A percentile compares a stretch with the other conserved stretches of the same genome.
Conservation (phyloP, 768 basidiomycete genomes). For the Collybia nuda region DNA sequence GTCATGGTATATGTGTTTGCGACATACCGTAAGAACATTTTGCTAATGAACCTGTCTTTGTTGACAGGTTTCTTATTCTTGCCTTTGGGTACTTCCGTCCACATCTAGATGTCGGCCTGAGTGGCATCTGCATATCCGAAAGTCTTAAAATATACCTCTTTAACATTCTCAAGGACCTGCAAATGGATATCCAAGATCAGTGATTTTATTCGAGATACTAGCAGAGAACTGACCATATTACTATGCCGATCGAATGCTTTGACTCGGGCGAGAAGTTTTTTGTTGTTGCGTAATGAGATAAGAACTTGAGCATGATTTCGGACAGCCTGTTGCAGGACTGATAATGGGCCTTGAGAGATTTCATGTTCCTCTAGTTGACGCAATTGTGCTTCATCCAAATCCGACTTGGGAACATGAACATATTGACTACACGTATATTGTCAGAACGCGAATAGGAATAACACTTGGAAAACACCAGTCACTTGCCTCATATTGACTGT, state of each 20-base stretch:
- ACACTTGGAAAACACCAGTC: neutral
- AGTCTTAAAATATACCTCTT: conserved; percentile 63
- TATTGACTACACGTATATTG: conserved; percentile 69
- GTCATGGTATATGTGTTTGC: neutral
- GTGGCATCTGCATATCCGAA: neutral
- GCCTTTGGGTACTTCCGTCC: conserved; percentile 97
- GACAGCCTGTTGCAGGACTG: conserved; percentile 95
- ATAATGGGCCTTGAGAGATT: conserved; percentile 96
- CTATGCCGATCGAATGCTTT: conserved; percentile 99
- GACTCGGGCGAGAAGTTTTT: conserved; percentile 92
- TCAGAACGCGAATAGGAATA: neutral
- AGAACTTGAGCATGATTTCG: conserved; percentile 97
- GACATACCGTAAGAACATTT: conserved; percentile 91
- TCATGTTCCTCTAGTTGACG: conserved; percentile 97
- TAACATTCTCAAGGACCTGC: conserved; percentile 95
- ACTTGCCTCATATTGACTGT: conserved; percentile 36
- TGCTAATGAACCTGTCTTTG: conserved; percentile 99
- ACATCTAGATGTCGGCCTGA: conserved; percentile 67
- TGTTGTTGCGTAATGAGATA: conserved; percentile 97
- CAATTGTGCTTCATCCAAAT: conserved; percentile 95
- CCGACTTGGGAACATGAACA: conserved; percentile 94
- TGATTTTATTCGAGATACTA: neutral
- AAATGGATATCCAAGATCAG: conserved; percentile 12
- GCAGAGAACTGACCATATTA: conserved; percentile 77
- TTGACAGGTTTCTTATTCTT: conserved; percentile 99